Conservation (phyloP, 176 grass and related monocot genomes). For the Hordeum marinum region DNA sequence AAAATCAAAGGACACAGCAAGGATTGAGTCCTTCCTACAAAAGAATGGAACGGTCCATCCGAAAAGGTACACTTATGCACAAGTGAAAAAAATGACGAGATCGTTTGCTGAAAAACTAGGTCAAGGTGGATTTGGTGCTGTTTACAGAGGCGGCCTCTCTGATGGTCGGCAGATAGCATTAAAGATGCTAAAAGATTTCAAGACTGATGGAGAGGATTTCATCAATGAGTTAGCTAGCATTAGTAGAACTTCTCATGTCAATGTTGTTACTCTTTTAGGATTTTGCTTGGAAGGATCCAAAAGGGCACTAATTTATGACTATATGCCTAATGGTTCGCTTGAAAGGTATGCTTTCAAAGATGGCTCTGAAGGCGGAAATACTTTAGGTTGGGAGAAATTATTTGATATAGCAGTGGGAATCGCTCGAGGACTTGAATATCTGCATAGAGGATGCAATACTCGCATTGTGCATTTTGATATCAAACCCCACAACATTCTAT, state of each 20-base stretch:
- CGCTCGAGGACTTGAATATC: slow-evolving; percentile 44
- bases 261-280: slow-evolving; percentile 36
- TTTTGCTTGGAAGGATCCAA: slow-evolving; percentile 41
- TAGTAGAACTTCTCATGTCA: slow-evolving; percentile 46
- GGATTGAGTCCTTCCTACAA: slow-evolving; percentile 34
- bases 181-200: slow-evolving; percentile 34
- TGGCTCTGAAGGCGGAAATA: background rate
- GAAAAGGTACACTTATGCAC: slow-evolving; percentile 29
- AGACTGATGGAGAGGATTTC: slow-evolving; percentile 38
- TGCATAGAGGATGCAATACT: slow-evolving; percentile 34
- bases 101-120: slow-evolving; percentile 43
- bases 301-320: slow-evolving; percentile 50
- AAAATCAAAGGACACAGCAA: background rate
- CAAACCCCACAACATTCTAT: slow-evolving; percentile 35
- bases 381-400: slow-evolving; percentile 32
- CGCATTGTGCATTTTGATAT: slow-evolving; percentile 40
- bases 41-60: slow-evolving; percentile 25
- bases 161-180: slow-evolving; percentile 17
- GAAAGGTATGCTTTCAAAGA: slow-evolving; percentile 19
- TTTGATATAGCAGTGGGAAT: slow-evolving; percentile 42
- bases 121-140: slow-evolving; percentile 45
- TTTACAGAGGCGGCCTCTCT: slow-evolving; percentile 26
- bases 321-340: slow-evolving; percentile 47
- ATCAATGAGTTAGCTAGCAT: slow-evolving; percentile 49
- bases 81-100: slow-evolving; percentile 43